Evolutionary conservation across 371 early-diverging fungal genomes (phyloP).

Genomic region (Dichotomocladium elegans): DNA sequence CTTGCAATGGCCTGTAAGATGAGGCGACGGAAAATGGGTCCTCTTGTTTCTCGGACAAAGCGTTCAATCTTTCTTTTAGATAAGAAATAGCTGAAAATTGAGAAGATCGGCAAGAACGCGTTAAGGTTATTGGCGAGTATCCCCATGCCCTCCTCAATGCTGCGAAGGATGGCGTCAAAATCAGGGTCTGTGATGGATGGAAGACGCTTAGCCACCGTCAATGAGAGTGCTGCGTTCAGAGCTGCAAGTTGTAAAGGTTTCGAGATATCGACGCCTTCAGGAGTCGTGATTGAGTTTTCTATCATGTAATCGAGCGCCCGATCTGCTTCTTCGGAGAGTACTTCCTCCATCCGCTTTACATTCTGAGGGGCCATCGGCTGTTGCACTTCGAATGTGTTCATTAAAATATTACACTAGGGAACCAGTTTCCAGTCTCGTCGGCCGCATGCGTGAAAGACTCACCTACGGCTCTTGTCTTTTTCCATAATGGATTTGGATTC

Average conservation of each 20-base stretch:
- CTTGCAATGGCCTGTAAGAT: conserved; percentile 4
- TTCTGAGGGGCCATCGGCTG: no score
- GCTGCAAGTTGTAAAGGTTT: conserved; percentile 3
- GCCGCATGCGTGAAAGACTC: no score
- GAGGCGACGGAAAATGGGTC: background rate
- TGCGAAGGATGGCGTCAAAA: conserved; percentile 1
- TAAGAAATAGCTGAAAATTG: background rate
- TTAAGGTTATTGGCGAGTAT: conserved; percentile 6
- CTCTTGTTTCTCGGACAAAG: background rate
- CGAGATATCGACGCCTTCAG: background rate
- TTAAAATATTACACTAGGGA: no score
- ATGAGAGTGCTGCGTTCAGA: conserved; percentile 4
- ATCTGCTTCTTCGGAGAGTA: no score
- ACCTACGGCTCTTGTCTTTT: conserved; percentile 8
- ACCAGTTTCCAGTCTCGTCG: no score
- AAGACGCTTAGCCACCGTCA: conserved; percentile 3
- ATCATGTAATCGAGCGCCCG: no score
- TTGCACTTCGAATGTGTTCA: no score
- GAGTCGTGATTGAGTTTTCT: no score
- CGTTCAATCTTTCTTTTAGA: background rate
- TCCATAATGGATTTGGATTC: conserved; percentile 1
- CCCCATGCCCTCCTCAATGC: background rate
- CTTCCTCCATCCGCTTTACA: no score
- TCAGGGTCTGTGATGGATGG: conserved; percentile 6
- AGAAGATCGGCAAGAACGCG: conserved; percentile 10